phyloP scores from a whole-genome alignment of 805 yeast genomes.

The Candida ficus region DNA sequence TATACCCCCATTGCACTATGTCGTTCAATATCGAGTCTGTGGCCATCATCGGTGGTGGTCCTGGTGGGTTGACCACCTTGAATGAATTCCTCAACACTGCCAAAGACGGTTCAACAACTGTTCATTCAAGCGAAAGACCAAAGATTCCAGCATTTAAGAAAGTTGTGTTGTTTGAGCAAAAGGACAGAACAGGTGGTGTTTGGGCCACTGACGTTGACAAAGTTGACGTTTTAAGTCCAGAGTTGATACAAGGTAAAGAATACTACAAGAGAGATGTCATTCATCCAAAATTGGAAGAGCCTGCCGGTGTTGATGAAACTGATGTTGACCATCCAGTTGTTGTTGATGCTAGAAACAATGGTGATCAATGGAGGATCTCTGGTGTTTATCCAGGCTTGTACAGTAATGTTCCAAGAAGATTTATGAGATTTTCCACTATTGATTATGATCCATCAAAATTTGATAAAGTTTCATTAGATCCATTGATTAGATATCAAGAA shows the following conservation, averaged over 20 bases:
- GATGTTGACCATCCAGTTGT: constrained; percentile 13
- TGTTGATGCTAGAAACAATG: constrained; percentile 24
- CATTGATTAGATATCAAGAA: constrained; percentile 33
- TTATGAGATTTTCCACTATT: constrained; percentile 33
- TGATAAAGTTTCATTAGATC: constrained; percentile 23
- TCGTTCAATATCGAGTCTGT: constrained; percentile 20
- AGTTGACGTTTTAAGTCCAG: constrained; percentile 16
- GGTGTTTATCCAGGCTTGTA: constrained; percentile 34
- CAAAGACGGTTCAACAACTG: constrained; percentile 26
- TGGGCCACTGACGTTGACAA: constrained; percentile 29
- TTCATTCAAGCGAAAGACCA: constrained; percentile 5
- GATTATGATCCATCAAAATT: constrained; percentile 16
- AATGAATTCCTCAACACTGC: constrained; percentile 28
- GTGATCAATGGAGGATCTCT: constrained; percentile 33
- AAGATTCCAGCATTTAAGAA: constrained; percentile 25
- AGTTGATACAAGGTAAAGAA: constrained; percentile 22
- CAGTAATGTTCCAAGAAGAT: constrained; percentile 35
- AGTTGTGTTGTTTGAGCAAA: constrained; percentile 38
- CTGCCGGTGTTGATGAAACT: constrained; percentile 13
- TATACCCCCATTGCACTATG: no score
- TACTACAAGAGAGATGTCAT: constrained; percentile 30
- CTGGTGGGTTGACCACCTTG: constrained; percentile 31
- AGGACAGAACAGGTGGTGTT: constrained; percentile 35
- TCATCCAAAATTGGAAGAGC: constrained; percentile 15
- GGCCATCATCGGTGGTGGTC: constrained; percentile 35